Conservation (phyloP, 352 stramenopile genomes). For the Blastocystis hominis region DNA sequence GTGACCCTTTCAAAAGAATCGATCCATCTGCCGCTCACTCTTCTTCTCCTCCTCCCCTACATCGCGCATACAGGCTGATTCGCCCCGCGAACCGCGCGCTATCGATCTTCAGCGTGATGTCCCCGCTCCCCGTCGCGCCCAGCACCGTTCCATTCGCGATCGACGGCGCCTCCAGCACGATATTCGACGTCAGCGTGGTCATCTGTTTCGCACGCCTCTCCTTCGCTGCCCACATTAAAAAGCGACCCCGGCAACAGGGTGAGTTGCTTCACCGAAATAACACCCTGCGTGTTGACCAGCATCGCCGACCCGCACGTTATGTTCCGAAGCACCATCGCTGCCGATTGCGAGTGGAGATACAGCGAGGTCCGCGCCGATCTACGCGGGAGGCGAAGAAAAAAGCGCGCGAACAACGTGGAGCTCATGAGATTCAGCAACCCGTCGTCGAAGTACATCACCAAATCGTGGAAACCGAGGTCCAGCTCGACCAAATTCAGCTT, state of each 20-base stretch:
- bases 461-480: background rate
- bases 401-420: background rate
- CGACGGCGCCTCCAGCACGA: background rate
- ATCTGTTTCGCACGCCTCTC: background rate
- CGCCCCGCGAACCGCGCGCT: background rate
- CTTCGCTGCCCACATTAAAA: background rate
- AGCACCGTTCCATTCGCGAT: background rate
- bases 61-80: background rate
- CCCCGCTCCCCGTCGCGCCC: background rate
- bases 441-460: background rate
- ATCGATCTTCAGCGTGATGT: background rate
- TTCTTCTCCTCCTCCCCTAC: background rate
- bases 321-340: background rate
- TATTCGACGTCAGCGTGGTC: background rate
- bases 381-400: background rate
- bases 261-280: background rate
- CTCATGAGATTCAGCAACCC: background rate
- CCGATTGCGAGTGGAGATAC: background rate
- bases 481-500: no score
- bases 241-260: background rate
- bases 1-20: background rate
- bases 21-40: background rate
- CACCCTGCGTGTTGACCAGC: background rate
- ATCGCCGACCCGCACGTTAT: background rate
- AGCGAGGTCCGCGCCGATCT: background rate